A percentile compares a stretch with the other conserved stretches of the same genome.
Evolutionary conservation across 495 filamentous ascomycete species (phyloP).

Genomic region (Chaetomium tenue): DNA sequence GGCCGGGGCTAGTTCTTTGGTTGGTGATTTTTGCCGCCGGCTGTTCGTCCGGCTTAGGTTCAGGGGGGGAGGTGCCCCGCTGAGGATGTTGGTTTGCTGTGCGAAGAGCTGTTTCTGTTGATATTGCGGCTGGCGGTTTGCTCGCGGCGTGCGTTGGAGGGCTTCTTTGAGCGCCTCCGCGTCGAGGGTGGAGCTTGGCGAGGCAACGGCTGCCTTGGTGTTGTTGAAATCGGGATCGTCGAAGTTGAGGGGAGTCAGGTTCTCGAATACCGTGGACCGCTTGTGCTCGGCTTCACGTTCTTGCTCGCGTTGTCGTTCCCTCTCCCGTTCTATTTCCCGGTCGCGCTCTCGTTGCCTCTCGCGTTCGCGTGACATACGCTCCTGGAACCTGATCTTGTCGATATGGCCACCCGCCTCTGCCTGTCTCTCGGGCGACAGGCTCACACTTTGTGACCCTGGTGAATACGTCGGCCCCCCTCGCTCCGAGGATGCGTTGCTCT

Average conservation of each 20-base stretch:
- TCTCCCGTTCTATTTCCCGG: slow-evolving; percentile 26
- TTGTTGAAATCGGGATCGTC: slow-evolving; percentile 34
- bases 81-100: slow-evolving; percentile 17
- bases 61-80: slow-evolving; percentile 18
- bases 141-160: slow-evolving; percentile 30
- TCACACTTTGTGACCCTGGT: slow-evolving; percentile 27
- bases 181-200: slow-evolving; percentile 25
- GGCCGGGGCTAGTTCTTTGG: not conserved
- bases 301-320: slow-evolving; percentile 23
- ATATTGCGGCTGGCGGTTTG: slow-evolving; percentile 12
- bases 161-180: slow-evolving; percentile 28
- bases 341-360: slow-evolving; percentile 30
- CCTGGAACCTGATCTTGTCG: slow-evolving; percentile 31
- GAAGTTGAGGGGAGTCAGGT: slow-evolving; percentile 26
- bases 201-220: slow-evolving; percentile 33
- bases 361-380: slow-evolving; percentile 30
- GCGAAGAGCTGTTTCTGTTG: not conserved
- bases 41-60: slow-evolving; percentile 36
- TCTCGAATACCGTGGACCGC: slow-evolving; percentile 37
- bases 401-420: slow-evolving; percentile 27
- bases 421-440: slow-evolving; percentile 33
- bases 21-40: slow-evolving; percentile 33
- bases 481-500: slow-evolving; percentile 28
- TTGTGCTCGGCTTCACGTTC: slow-evolving; percentile 34
- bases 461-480: slow-evolving; percentile 21